These are phyloP conservation scores for Ailanthus altissimus DNA, from an alignment of 345 rosid species.

Conservation along the genomic window DNA sequence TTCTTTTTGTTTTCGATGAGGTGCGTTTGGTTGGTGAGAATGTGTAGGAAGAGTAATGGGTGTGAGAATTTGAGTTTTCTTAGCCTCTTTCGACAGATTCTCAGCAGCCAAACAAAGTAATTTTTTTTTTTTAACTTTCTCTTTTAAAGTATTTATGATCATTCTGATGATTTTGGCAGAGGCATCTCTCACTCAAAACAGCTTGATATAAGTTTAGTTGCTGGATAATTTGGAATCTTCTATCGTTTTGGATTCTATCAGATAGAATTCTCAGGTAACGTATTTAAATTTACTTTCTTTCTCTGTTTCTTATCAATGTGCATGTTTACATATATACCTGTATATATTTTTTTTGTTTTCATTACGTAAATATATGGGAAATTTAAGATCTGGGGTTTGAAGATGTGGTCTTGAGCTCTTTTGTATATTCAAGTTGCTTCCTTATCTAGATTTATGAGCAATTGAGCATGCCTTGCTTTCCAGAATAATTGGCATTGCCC, in stretches of 20 bases:
- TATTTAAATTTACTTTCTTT: conserved; percentile 3
- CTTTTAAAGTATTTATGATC: not conserved
- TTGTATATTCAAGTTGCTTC: not conserved
- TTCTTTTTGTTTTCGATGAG: not conserved
- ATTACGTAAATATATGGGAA: not conserved
- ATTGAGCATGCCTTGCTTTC: not conserved
- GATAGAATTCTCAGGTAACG: conserved; percentile 28
- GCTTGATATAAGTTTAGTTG: conserved; percentile 27
- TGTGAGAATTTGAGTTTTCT: conserved; percentile 13
- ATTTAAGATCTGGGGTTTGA: conserved; percentile 29
- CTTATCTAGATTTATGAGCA: not conserved
- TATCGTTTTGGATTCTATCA: not conserved
- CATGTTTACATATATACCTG: not conserved
- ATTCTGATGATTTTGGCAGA: conserved; percentile 21
- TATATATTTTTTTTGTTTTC: not conserved
- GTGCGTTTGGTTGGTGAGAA: conserved; percentile 28
- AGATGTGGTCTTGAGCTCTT: conserved; percentile 1
- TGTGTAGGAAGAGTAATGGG: conserved; percentile 14
- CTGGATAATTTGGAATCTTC: conserved; percentile 23
- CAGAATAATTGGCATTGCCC: conserved; percentile 1
- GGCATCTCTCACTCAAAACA: not conserved
- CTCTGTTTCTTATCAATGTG: not conserved
- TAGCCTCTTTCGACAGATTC: conserved; percentile 12
- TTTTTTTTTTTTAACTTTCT: conserved; percentile 6
- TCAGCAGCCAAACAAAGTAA: conserved; percentile 13